Percentiles rank a stretch among this genome's conserved stretches.
phyloP scores from a whole-genome alignment of 768 basidiomycete genomes.

The Trametes punicea region DNA sequence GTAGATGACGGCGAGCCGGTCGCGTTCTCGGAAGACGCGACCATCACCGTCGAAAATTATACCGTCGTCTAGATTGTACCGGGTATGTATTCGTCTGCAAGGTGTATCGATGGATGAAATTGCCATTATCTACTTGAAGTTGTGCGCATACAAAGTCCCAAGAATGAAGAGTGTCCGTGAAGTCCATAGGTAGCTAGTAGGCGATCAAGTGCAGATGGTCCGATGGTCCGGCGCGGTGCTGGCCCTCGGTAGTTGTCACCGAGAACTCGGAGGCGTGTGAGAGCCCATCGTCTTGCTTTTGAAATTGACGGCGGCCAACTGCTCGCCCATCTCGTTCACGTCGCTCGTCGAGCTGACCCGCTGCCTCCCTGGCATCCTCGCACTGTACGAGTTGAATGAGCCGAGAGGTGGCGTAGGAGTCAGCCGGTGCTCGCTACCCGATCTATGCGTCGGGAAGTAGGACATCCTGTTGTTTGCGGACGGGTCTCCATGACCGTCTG shows the following conservation, averaged over 20 bases:
- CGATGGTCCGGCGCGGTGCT: too few relatives aligned
- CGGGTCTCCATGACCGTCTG: constrained; percentile 3
- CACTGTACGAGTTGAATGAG: neutral
- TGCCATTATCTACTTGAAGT: neutral
- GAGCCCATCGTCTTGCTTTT: neutral
- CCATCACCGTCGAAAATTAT: constrained; percentile 48
- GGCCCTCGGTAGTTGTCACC: too few relatives aligned
- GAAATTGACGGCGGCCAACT: constrained; percentile 6
- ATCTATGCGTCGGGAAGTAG: constrained; percentile 13
- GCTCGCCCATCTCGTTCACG: constrained; percentile 19
- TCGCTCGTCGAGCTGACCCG: constrained; percentile 18
- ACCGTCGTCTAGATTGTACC: constrained; percentile 33
- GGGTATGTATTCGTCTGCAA: constrained; percentile 13
- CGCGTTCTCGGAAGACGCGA: constrained; percentile 51
- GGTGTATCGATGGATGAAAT: constrained; percentile 13
- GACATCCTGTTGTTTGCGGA: constrained; percentile 3
- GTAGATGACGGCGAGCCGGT: constrained; percentile 48
- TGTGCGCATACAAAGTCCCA: constrained; percentile 15
- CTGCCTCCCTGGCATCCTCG: constrained; percentile 11
- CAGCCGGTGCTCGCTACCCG: constrained; percentile 9
- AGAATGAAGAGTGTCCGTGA: neutral
- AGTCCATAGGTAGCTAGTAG: neutral
- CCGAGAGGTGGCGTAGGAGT: neutral
- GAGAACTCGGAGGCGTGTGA: constrained; percentile 1
- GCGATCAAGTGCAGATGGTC: neutral